Base-by-base conservation (phyloP, 495 filamentous ascomycete species). In the Pseudomonodictys pantanalensis region DNA sequence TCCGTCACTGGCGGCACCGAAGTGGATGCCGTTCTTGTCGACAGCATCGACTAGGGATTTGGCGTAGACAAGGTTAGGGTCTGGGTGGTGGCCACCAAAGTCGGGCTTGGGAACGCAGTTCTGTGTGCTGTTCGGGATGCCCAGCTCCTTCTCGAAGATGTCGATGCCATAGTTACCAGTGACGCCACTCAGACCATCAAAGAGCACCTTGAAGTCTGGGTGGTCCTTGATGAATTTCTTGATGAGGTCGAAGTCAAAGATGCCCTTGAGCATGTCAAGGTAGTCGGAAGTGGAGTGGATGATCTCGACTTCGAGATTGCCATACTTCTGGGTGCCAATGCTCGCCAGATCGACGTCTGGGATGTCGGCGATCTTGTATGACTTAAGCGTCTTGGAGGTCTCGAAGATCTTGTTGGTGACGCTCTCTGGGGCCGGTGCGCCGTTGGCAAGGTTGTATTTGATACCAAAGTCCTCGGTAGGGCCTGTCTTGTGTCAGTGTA, bases 341-440 rank as follows among this genome's bases (percentile, higher is more conserved):
- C 78, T 88, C 33, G 81, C 75, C 58, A 92, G 87, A 75, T 97
- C 93, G 64, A 97, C 75, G 41, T 95, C 84, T 18, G 89, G 88
- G 52, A 97, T 86, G 67, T 91, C 84, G 59, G 87, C 82, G 64
- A 92, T 87, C 72, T 97, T 96, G 83, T 97, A 97, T 55, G 88
- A 88, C 17, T 81, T 89, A 61, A 97, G 81, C 52, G 81, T 83
- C 78, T 96, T 96, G 62, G 93, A 89, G 35, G 86, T 82, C 50
- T 91, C 88, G 78, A 81, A 97, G 70, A 98, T 97, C 79, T 95
- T 95, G 82, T 98, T 95, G 58, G 93, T 98, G 56, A 98, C 89
- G 23, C 85, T 83, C 71, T 98, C 93, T 12, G 93, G 93, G 49
- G 93, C 93, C 22, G 93, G 93, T 26, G 91, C 93, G 58, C 93